A percentile compares a stretch with the other conserved stretches of the same genome.
phyloP scores from a whole-genome alignment of 176 grass and related monocot genomes.

The Eleusine indica region DNA sequence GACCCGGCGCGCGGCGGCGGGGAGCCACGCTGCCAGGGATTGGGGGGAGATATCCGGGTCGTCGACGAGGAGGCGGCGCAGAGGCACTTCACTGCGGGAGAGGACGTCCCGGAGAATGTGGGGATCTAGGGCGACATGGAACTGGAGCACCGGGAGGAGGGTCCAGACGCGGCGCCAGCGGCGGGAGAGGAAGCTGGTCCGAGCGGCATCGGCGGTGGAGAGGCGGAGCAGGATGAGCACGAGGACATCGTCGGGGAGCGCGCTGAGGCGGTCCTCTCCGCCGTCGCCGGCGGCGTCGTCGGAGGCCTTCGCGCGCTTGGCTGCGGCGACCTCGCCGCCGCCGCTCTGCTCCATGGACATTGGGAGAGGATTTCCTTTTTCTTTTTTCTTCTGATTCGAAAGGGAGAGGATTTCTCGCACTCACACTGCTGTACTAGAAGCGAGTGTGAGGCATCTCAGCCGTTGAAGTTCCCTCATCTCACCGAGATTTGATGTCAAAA shows the following conservation, averaged over 20 bases:
- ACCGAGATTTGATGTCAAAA: too few species aligned
- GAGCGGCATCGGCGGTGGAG: neutral
- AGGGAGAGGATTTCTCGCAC: too few species aligned
- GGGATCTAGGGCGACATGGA: neutral
- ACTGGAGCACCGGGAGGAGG: conserved; percentile 22
- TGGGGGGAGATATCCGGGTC: neutral
- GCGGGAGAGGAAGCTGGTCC: conserved; percentile 37
- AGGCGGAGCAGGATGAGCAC: conserved; percentile 14
- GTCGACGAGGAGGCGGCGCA: neutral
- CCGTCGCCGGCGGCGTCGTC: neutral
- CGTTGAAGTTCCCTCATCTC: too few species aligned
- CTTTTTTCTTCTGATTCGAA: too few species aligned
- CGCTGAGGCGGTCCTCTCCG: conserved; percentile 30
- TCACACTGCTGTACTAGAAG: too few species aligned
- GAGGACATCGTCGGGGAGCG: conserved; percentile 20
- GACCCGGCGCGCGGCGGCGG: conserved; percentile 25
- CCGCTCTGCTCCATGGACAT: conserved; percentile 18
- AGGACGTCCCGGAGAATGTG: neutral
- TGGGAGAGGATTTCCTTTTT: neutral
- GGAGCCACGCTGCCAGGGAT: neutral
- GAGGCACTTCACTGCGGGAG: neutral
- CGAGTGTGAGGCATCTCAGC: too few species aligned
- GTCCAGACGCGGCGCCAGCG: conserved; percentile 38
- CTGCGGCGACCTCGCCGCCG: neutral
- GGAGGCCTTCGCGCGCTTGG: conserved; percentile 24